Conservation (phyloP, 2,329 filamentous ascomycete species). For the Graphilbum fragrans region DNA sequence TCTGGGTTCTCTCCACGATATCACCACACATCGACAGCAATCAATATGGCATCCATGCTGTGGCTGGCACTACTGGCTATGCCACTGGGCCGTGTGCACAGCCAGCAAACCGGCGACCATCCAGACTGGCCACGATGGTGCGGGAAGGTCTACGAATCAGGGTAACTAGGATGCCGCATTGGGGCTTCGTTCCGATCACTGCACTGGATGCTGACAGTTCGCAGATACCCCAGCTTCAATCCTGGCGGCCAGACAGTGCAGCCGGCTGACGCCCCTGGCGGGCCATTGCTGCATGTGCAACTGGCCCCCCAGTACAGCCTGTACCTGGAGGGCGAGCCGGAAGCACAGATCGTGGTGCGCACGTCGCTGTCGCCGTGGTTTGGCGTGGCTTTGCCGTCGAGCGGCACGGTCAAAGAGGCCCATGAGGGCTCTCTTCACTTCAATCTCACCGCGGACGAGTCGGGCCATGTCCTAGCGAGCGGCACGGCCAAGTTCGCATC, state of each 20-base stretch:
- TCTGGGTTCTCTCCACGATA: too few species aligned
- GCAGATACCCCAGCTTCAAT: conserved; percentile 26
- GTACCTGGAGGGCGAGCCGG: conserved; percentile 27
- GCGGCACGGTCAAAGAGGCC: conserved; percentile 8
- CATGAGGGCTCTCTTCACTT: conserved; percentile 15
- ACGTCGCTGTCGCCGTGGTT: conserved; percentile 27
- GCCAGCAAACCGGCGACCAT: conserved; percentile 25
- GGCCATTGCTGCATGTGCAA: conserved; percentile 27
- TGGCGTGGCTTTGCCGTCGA: conserved; percentile 22
- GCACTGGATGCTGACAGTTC: neutral
- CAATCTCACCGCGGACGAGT: conserved; percentile 21
- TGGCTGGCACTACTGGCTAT: too few species aligned
- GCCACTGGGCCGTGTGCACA: too few species aligned
- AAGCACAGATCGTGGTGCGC: conserved; percentile 30
- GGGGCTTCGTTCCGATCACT: too few species aligned
- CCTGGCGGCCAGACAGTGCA: conserved; percentile 29
- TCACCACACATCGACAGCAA: too few species aligned
- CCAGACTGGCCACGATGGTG: conserved; percentile 33
- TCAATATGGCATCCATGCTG: too few species aligned
- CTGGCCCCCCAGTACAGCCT: conserved; percentile 32
- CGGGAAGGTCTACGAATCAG: conserved; percentile 31
- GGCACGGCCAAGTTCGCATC: conserved; percentile 21
- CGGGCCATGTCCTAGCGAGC: conserved; percentile 19
- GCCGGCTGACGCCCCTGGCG: conserved; percentile 17
- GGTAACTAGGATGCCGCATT: too few species aligned